These are phyloP conservation scores for Vachellia collinsii DNA, from an alignment of 306 rosid species.

Conservation along the genomic window DNA sequence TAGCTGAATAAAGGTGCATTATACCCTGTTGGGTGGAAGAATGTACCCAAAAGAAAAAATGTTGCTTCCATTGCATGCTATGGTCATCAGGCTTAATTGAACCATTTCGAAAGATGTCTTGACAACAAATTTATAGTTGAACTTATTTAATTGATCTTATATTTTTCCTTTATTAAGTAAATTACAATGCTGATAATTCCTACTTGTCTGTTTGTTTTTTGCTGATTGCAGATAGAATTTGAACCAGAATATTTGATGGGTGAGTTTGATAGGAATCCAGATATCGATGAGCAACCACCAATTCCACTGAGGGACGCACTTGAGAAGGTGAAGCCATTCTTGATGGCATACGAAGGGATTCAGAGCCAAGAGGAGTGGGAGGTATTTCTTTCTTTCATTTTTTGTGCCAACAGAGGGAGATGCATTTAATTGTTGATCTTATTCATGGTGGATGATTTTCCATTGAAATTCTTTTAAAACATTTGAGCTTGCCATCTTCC, in stretches of 20 bases:
- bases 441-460: slow-evolving; percentile 17
- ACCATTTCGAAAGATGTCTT: neutral
- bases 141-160: neutral
- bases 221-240: slow-evolving; percentile 75
- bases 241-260: slow-evolving; percentile 90
- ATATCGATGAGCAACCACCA: slow-evolving; percentile 85
- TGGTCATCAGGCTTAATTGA: slow-evolving; percentile 4
- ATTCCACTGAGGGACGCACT: slow-evolving; percentile 82
- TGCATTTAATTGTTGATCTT: slow-evolving; percentile 40
- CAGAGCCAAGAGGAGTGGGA: slow-evolving; percentile 96
- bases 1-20: slow-evolving; percentile 5
- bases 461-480: neutral
- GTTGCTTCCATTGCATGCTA: slow-evolving; percentile 23
- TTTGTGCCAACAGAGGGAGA: slow-evolving; percentile 65
- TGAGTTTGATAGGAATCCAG: slow-evolving; percentile 82
- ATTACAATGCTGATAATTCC: slow-evolving; percentile 13
- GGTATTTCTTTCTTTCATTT: slow-evolving; percentile 43
- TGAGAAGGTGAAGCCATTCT: slow-evolving; percentile 91
- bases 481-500: neutral
- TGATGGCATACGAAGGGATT: slow-evolving; percentile 89
- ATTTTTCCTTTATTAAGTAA: neutral
- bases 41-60: slow-evolving; percentile 1
- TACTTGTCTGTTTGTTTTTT: slow-evolving; percentile 25
- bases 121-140: neutral
- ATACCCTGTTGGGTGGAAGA: slow-evolving; percentile 10